Conservation (phyloP, 73 alveolate genomes). For the Halteria grandinella region DNA sequence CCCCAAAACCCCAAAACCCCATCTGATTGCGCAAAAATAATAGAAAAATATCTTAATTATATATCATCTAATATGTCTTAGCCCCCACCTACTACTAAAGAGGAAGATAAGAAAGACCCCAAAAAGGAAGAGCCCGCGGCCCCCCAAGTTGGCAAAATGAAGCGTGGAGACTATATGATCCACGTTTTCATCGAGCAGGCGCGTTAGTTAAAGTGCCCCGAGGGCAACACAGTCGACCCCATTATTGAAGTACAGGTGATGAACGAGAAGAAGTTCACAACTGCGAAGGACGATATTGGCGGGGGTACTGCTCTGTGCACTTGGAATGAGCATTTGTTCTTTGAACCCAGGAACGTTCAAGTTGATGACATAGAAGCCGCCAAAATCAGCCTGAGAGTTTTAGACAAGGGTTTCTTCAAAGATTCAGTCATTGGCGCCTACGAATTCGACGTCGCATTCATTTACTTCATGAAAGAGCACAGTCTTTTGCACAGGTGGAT, state of each 20-base stretch:
- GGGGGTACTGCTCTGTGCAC: constrained; percentile 56
- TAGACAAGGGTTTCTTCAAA: constrained; percentile 74
- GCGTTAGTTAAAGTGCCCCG: constrained; percentile 13
- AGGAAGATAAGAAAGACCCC: too few relatives aligned
- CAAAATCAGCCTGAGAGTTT: constrained; percentile 50
- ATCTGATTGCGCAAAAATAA: too few relatives aligned
- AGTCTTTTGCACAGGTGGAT: constrained; percentile 88
- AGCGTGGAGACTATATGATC: constrained; percentile 58
- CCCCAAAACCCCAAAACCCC: too few relatives aligned
- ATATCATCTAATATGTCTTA: too few relatives aligned
- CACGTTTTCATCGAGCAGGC: constrained; percentile 53
- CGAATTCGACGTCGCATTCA: constrained; percentile 86
- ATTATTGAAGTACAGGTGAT: constrained; percentile 58
- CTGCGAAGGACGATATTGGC: constrained; percentile 66
- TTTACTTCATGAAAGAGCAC: constrained; percentile 83
- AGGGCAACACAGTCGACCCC: constrained; percentile 74
- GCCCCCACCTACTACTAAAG: too few relatives aligned
- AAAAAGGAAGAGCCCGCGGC: too few relatives aligned
- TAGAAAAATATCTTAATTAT: too few relatives aligned
- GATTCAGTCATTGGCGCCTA: constrained; percentile 82
- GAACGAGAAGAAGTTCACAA: constrained; percentile 68
- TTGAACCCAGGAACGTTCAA: not conserved
- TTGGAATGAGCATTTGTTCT: constrained; percentile 78
- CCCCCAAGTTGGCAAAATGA: constrained; percentile 38
- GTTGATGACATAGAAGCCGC: constrained; percentile 50